Conservation (phyloP, 345 rosid species). For the Geranium rotundifolium region DNA sequence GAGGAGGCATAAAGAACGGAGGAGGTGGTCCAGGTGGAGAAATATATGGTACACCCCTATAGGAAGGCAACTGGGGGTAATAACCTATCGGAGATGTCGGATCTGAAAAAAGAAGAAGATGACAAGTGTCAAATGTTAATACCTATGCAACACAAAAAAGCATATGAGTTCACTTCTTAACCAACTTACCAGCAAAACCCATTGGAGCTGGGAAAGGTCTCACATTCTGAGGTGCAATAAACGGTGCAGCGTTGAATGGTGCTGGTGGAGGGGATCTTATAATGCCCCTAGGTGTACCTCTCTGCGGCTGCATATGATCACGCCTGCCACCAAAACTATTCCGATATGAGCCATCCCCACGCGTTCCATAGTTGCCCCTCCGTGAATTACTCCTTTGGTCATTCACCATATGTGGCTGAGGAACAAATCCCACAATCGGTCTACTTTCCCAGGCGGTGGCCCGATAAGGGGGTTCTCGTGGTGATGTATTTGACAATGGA, state of each 20-base stretch:
- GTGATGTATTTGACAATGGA: constrained; percentile 22
- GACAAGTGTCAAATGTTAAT: neutral
- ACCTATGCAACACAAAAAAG: constrained; percentile 1
- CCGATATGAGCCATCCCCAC: constrained; percentile 34
- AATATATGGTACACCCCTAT: constrained; percentile 26
- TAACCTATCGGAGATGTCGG: constrained; percentile 12
- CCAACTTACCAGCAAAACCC: constrained; percentile 31
- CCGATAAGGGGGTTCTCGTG: constrained; percentile 26
- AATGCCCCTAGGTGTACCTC: constrained; percentile 40
- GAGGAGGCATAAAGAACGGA: constrained; percentile 21
- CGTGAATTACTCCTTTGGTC: constrained; percentile 34
- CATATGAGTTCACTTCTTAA: neutral
- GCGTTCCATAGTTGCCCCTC: constrained; percentile 37
- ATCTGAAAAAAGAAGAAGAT: constrained; percentile 21
- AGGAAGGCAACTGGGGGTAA: constrained; percentile 20
- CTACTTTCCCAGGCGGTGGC: constrained; percentile 35
- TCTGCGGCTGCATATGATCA: constrained; percentile 34
- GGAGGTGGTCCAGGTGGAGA: constrained; percentile 24
- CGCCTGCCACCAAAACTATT: constrained; percentile 33
- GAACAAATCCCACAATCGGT: constrained; percentile 25
- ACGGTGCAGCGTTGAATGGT: constrained; percentile 15
- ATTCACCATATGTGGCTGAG: constrained; percentile 25
- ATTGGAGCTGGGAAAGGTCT: constrained; percentile 25
- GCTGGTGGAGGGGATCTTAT: constrained; percentile 39
- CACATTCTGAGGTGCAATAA: constrained; percentile 24